Evolutionary conservation across 768 basidiomycete genomes (phyloP).

Genomic region (Naganishia randhawae): DNA sequence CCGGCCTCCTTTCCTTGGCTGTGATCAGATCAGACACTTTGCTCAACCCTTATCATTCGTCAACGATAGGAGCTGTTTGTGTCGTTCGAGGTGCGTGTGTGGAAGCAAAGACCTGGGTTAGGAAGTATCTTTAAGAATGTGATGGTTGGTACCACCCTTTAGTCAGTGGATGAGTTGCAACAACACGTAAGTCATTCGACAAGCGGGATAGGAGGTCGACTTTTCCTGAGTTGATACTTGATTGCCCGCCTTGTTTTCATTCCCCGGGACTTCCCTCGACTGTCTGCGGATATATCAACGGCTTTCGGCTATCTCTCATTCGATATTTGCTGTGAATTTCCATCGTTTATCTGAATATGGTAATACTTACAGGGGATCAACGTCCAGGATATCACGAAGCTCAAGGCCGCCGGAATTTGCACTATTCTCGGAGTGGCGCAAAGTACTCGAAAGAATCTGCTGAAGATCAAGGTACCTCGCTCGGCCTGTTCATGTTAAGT

Average conservation of each 20-base stretch:
- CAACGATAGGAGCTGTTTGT: slow-evolving; percentile 5
- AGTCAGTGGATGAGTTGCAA: slow-evolving; percentile 21
- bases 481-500: slow-evolving; percentile 1
- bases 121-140: too few relatives aligned
- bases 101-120: background rate
- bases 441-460: slow-evolving; percentile 80
- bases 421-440: slow-evolving; percentile 62
- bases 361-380: slow-evolving; percentile 70
- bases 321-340: too few relatives aligned
- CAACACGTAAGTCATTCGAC: slow-evolving; percentile 5
- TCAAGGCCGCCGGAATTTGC: slow-evolving; percentile 61
- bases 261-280: too few relatives aligned
- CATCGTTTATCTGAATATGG: too few relatives aligned
- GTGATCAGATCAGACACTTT: background rate
- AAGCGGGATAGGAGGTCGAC: background rate
- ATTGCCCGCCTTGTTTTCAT: background rate
- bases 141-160: background rate
- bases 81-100: background rate
- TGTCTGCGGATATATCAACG: too few relatives aligned
- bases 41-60: background rate
- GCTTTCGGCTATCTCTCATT: too few relatives aligned
- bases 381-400: slow-evolving; percentile 88
- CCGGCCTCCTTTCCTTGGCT: background rate
- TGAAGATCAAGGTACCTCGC: slow-evolving; percentile 78
- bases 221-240: background rate